These are phyloP conservation scores for Oryza nivara DNA, from an alignment of 176 grass and related monocot genomes.

Conservation along the genomic window DNA sequence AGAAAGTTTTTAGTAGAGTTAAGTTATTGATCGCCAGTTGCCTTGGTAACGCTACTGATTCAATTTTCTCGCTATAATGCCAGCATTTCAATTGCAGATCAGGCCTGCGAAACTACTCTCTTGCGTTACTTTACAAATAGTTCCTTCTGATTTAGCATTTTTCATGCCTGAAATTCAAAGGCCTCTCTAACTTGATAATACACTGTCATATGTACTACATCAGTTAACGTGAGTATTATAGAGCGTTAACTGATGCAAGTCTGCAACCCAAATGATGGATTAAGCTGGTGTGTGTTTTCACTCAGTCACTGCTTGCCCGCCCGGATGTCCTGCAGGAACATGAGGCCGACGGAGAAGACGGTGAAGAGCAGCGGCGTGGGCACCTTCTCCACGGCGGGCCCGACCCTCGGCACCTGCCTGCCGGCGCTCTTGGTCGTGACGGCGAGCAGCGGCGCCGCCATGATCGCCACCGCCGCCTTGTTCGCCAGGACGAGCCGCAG, in stretches of 20 bases:
- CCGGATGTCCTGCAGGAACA: constrained; percentile 56
- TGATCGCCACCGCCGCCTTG: constrained; percentile 54
- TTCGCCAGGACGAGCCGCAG: constrained; percentile 56
- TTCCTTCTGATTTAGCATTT: not conserved
- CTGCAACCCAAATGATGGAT: not conserved
- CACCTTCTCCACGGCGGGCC: constrained; percentile 61
- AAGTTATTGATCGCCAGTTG: too few relatives aligned
- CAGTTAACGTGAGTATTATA: not conserved
- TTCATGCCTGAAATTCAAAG: not conserved
- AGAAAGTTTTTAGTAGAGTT: too few relatives aligned
- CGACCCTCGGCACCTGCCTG: constrained; percentile 49
- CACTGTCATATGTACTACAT: not conserved
- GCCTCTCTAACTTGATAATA: not conserved
- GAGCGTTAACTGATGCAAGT: too few relatives aligned
- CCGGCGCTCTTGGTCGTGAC: constrained; percentile 56
- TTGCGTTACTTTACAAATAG: too few relatives aligned
- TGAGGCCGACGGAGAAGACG: constrained; percentile 59
- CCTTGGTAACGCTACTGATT: too few relatives aligned
- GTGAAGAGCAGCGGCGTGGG: constrained; percentile 61
- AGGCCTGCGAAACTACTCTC: too few relatives aligned
- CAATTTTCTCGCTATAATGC: too few relatives aligned
- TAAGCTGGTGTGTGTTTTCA: not conserved
- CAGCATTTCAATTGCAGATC: too few relatives aligned
- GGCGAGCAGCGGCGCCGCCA: constrained; percentile 62
- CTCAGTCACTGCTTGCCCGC: constrained; percentile 26